phyloP scores from a whole-genome alignment of 305 asterid genomes.

The Fraxinus latifolia region DNA sequence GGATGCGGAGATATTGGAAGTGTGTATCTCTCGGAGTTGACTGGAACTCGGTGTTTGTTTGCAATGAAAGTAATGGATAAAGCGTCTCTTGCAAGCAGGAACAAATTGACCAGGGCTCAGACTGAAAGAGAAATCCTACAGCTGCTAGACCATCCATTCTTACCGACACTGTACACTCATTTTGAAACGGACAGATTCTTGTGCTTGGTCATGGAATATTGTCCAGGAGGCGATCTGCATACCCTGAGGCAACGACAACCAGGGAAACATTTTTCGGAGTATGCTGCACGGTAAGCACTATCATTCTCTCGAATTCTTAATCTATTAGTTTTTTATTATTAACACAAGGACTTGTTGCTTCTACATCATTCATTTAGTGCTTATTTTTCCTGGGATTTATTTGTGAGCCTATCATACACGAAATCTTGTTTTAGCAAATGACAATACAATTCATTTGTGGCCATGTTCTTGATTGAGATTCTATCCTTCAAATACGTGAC shows the following conservation, averaged over 20 bases:
- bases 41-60: slow-evolving; percentile 72
- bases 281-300: slow-evolving; percentile 75
- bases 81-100: slow-evolving; percentile 89
- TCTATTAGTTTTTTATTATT: neutral
- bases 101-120: slow-evolving; percentile 80
- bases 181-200: slow-evolving; percentile 87
- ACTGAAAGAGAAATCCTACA: slow-evolving; percentile 92
- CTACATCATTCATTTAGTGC: neutral
- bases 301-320: neutral
- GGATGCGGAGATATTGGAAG: slow-evolving; percentile 98
- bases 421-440: neutral
- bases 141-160: slow-evolving; percentile 93
- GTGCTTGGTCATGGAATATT: slow-evolving; percentile 94
- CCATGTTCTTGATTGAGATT: neutral
- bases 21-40: slow-evolving; percentile 91
- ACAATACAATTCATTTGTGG: neutral
- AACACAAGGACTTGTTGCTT: neutral
- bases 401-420: neutral
- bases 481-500: neutral
- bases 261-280: slow-evolving; percentile 91
- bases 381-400: neutral
- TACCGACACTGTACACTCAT: slow-evolving; percentile 95
- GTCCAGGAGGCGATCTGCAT: slow-evolving; percentile 98
- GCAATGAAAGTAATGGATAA: slow-evolving; percentile 99
- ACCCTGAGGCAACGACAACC: slow-evolving; percentile 87